These are phyloP conservation scores for Nyssa sinensis DNA, from an alignment of 148 eudicot genomes.

Conservation along the genomic window DNA sequence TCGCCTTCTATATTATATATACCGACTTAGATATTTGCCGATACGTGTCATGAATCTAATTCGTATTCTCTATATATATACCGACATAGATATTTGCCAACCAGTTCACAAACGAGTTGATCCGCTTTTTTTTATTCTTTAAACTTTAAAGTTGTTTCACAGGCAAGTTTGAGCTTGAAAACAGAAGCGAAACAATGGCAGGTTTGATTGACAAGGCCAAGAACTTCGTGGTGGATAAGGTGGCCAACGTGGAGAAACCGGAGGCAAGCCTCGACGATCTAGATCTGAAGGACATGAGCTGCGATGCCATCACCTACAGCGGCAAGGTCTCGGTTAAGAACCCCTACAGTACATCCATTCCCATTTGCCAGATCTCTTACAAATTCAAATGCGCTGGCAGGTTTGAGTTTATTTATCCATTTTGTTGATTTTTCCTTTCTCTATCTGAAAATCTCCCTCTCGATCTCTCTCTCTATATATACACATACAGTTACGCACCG, in stretches of 20 bases:
- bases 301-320: constrained; percentile 43
- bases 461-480: neutral
- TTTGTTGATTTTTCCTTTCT: neutral
- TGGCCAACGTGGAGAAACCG: constrained; percentile 51
- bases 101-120: neutral
- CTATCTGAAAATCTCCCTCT: neutral
- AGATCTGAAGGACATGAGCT: constrained; percentile 43
- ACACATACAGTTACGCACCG: no score
- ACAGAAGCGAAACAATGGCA: constrained; percentile 19
- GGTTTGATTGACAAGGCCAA: constrained; percentile 53
- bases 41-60: no score
- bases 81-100: no score
- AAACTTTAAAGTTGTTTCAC: no score
- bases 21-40: no score
- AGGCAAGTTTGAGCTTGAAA: no score
- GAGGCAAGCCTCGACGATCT: constrained; percentile 58
- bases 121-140: neutral
- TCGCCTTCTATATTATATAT: no score
- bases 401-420: constrained; percentile 22
- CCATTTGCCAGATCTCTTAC: constrained; percentile 59
- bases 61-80: no score
- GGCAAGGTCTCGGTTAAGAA: constrained; percentile 55
- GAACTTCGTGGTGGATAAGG: constrained; percentile 51
- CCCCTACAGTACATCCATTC: constrained; percentile 63
- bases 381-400: constrained; percentile 53